Evolutionary conservation across 2,329 filamentous ascomycete genomes (phyloP).

Genomic region (Hymenoscyphus salicellus): DNA sequence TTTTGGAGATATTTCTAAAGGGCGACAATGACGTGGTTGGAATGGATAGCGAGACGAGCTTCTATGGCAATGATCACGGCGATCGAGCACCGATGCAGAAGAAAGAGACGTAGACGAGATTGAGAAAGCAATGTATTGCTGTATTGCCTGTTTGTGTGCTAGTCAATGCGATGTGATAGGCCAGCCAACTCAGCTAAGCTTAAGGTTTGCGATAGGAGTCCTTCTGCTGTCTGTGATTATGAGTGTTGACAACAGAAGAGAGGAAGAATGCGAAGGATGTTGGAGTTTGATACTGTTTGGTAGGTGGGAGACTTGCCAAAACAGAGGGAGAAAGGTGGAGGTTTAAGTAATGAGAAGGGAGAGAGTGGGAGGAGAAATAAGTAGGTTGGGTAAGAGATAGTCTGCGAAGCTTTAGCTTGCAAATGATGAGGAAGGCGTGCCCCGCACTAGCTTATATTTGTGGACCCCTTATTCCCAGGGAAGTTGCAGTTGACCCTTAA

Average conservation of each 20-base stretch:
- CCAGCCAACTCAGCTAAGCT: not conserved
- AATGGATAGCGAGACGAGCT: not conserved
- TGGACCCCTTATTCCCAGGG: not conserved
- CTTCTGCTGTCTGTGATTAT: not conserved
- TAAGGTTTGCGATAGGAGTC: not conserved
- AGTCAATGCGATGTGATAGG: not conserved
- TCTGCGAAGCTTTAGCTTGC: not conserved
- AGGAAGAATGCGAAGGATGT: not conserved
- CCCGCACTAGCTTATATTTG: not conserved
- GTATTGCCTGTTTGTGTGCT: not conserved
- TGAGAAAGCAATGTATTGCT: not conserved
- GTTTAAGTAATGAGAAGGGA: not conserved
- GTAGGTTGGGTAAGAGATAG: not conserved
- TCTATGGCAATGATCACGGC: not conserved
- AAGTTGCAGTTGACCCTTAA: not conserved
- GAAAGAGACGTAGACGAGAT: not conserved
- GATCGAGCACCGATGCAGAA: slow-evolving; percentile 1
- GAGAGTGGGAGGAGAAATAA: not conserved
- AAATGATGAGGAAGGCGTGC: not conserved
- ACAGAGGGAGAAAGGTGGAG: not conserved
- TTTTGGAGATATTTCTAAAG: too few species aligned
- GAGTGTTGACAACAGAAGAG: not conserved
- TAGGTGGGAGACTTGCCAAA: not conserved
- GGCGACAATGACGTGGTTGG: not conserved
- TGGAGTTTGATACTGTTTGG: not conserved